Percentiles rank a stretch among this genome's conserved stretches.
phyloP scores from a whole-genome alignment of 106 monocot genomes.

The Allium sativum region DNA sequence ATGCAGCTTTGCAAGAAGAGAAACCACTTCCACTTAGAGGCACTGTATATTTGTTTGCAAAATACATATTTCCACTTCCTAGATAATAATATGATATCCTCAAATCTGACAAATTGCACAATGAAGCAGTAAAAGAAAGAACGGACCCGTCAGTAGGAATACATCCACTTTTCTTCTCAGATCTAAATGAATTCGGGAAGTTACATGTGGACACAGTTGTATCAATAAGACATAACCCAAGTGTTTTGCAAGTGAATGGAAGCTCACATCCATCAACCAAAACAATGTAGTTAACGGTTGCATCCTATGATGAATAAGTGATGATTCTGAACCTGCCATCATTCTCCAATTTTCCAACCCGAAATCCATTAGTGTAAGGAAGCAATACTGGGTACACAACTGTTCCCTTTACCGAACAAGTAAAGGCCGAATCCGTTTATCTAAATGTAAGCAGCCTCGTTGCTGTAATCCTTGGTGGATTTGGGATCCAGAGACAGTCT shows the following conservation, averaged over 20 bases:
- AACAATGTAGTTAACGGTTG: conserved; percentile 24
- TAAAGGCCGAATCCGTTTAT: conserved; percentile 47
- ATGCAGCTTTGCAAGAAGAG: no score
- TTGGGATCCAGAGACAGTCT: conserved; percentile 35
- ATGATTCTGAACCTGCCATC: conserved; percentile 34
- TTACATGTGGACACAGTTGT: conserved; percentile 24
- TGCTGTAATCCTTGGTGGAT: conserved; percentile 24
- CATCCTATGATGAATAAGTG: conserved; percentile 8
- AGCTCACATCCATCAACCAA: conserved; percentile 42
- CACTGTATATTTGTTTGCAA: no score
- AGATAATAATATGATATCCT: no score
- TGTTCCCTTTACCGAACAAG: conserved; percentile 15
- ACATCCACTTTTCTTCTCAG: conserved; percentile 24
- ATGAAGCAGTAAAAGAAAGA: no score
- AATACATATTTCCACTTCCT: no score
- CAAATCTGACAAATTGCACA: no score
- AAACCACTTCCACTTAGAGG: no score
- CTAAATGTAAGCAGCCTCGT: conserved; percentile 26
- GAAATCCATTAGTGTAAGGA: conserved; percentile 12
- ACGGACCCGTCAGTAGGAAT: conserved; percentile 29
- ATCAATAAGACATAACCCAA: conserved; percentile 36
- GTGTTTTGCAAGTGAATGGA: conserved; percentile 36
- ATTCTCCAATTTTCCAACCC: conserved; percentile 25
- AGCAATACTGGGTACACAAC: conserved; percentile 11
- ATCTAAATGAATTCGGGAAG: conserved; percentile 38